Conservation (phyloP, 352 stramenopile genomes). For the Discostella stelligera region DNA sequence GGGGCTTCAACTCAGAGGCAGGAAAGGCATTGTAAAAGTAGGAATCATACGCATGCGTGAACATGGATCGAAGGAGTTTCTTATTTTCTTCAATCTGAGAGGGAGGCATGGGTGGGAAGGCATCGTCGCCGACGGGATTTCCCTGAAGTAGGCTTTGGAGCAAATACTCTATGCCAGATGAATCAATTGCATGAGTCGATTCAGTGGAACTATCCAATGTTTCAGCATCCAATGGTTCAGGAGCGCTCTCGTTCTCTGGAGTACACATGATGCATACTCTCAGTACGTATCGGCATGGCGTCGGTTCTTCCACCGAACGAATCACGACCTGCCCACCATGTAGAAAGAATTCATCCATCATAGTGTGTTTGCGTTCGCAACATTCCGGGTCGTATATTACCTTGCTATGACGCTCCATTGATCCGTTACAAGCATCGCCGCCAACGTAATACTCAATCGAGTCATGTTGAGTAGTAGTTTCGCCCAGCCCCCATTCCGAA, state of each 20-base stretch:
- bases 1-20: constrained; percentile 71
- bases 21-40: constrained; percentile 83
- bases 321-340: constrained; percentile 38
- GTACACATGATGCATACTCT: constrained; percentile 40
- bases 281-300: constrained; percentile 44
- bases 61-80: constrained; percentile 70
- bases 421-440: constrained; percentile 30
- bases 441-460: constrained; percentile 52
- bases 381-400: constrained; percentile 51
- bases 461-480: constrained; percentile 14
- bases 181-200: constrained; percentile 24
- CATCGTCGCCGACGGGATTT: constrained; percentile 1
- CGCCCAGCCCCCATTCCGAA: constrained; percentile 20
- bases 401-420: constrained; percentile 39
- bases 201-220: neutral
- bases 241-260: constrained; percentile 1
- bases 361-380: constrained; percentile 29
- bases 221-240: neutral
- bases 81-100: constrained; percentile 60
- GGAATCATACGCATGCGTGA: constrained; percentile 76
- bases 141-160: constrained; percentile 43
- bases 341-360: constrained; percentile 51
- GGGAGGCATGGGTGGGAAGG: constrained; percentile 61
- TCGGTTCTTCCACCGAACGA: constrained; percentile 29
- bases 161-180: constrained; percentile 33